These are phyloP conservation scores for Suhomyces maxii DNA, from an alignment of 1,139 yeast species.

Conservation along the genomic window DNA sequence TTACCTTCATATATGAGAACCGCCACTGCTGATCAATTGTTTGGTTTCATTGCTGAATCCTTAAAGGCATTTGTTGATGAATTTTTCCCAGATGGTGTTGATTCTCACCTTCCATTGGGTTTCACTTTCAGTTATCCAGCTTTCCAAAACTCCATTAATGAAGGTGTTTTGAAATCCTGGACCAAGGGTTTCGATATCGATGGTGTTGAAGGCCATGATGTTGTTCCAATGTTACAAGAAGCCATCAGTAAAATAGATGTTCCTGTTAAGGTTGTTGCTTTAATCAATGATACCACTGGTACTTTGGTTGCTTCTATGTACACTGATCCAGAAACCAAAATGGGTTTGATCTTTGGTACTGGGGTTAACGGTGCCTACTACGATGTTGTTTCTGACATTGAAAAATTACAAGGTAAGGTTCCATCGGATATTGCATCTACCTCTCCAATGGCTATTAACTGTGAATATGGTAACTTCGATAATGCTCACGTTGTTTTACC, in stretches of 20 bases:
- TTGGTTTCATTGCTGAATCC: slow-evolving; percentile 83
- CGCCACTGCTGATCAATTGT: slow-evolving; percentile 73
- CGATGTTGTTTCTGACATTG: slow-evolving; percentile 72
- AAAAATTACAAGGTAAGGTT: slow-evolving; percentile 75
- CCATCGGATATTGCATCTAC: slow-evolving; percentile 61
- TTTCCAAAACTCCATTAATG: slow-evolving; percentile 76
- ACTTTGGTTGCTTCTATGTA: slow-evolving; percentile 95
- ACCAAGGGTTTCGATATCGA: slow-evolving; percentile 96
- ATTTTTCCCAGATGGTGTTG: slow-evolving; percentile 62
- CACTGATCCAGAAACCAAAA: slow-evolving; percentile 81
- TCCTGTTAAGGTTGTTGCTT: slow-evolving; percentile 85
- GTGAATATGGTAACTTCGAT: slow-evolving; percentile 98
- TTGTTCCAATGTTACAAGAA: slow-evolving; percentile 83
- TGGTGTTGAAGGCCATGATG: slow-evolving; percentile 93
- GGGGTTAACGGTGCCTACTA: slow-evolving; percentile 98
- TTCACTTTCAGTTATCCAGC: slow-evolving; percentile 96
- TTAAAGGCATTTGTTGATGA: slow-evolving; percentile 63
- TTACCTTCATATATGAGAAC: slow-evolving; percentile 78
- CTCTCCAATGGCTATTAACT: slow-evolving; percentile 91
- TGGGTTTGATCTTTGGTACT: slow-evolving; percentile 97
- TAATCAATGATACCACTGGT: slow-evolving; percentile 97
- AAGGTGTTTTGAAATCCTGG: slow-evolving; percentile 92
- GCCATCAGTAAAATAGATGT: slow-evolving; percentile 65
- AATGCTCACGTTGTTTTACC: slow-evolving; percentile 84
- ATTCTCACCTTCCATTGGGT: slow-evolving; percentile 68